Evolutionary conservation across 129 eudicot genomes (phyloP), one percentile per base, ranked within the genome.

Genomic region (Calendula officinalis): DNA sequence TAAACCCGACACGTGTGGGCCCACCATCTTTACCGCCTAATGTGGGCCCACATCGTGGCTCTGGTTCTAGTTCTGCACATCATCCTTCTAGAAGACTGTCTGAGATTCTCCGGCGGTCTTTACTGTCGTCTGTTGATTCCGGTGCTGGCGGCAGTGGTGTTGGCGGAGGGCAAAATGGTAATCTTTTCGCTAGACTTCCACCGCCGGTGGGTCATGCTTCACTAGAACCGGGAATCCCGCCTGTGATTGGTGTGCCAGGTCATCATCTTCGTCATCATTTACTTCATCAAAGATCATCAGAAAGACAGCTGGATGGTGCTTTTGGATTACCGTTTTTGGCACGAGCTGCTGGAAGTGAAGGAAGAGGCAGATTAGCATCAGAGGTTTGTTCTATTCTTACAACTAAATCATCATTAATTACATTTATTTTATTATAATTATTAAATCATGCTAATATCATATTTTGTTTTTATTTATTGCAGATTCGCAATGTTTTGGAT

Each of bases 401-500:
- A 38, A 10, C 3, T 39, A 40, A 53, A 27, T 51, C 22, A 33
- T 46, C 5, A n/a, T 7, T 13, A 15, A 15, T 22, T 22, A 35
- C n/a, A n/a, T n/a, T n/a, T n/a, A 14, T 62, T 43, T 32, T 12
- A 46, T 47, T 36, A 2, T 32, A 14, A 14, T 57, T 3, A 13
- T 68, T 9, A 1, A 6, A 2, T 50, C 17, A 8, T 66, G 8
- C 50, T 51, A 3, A 66, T 17, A 34, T 12, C 5, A 2, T 9
- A 0, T 7, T 36, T 5, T 13, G 6, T 41, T 42, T 43, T 30
- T 53, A 32, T 56, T 8, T 72, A 40, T 4, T 74, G 56, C 96
- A 92, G 88, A 81, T 92, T 50, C 95, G 89, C 76, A 84, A 68
- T 56, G 91, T 83, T 1, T 67, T 92, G 89, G 95, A 88, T 79